phyloP scores from a whole-genome alignment of 768 basidiomycete species.

The Boletus subcaerulescens region DNA sequence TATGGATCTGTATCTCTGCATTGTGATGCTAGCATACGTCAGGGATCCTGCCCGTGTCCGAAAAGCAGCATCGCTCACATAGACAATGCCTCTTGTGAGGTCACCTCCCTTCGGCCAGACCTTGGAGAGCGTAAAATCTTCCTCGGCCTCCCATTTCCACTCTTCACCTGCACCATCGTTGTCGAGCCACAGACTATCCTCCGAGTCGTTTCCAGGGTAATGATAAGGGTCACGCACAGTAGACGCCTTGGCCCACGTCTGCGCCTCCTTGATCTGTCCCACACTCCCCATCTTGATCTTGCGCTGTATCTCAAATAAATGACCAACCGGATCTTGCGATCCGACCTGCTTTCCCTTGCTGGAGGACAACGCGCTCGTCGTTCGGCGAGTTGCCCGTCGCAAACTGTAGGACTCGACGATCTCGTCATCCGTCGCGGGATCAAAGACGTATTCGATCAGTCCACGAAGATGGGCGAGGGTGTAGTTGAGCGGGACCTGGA shows the following conservation, averaged over 20 bases:
- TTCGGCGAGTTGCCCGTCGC: conserved; percentile 28
- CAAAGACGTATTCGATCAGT: conserved; percentile 60
- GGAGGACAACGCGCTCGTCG: conserved; percentile 6
- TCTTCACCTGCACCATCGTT: conserved; percentile 39
- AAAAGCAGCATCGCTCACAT: conserved; percentile 43
- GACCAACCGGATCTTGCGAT: conserved; percentile 31
- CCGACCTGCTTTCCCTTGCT: conserved; percentile 20
- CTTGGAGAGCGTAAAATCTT: conserved; percentile 57
- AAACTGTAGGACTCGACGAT: conserved; percentile 17
- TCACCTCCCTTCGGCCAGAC: conserved; percentile 52
- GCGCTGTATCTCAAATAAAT: conserved; percentile 61
- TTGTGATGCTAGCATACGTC: conserved; percentile 47
- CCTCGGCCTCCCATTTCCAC: conserved; percentile 71
- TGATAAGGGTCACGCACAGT: conserved; percentile 49
- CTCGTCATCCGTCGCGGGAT: conserved; percentile 25
- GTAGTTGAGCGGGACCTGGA: conserved; percentile 69
- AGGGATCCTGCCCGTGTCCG: background rate
- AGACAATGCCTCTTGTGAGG: conserved; percentile 51
- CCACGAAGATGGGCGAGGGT: conserved; percentile 63
- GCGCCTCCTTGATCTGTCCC: conserved; percentile 52
- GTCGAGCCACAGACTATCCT: conserved; percentile 29
- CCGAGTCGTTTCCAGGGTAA: conserved; percentile 39
- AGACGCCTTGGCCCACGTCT: conserved; percentile 51
- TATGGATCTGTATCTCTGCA: conserved; percentile 52
- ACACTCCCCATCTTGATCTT: conserved; percentile 42